Evolutionary conservation across 805 yeast genomes (phyloP).

Genomic region (Sugiyamaella lignohabitans): DNA sequence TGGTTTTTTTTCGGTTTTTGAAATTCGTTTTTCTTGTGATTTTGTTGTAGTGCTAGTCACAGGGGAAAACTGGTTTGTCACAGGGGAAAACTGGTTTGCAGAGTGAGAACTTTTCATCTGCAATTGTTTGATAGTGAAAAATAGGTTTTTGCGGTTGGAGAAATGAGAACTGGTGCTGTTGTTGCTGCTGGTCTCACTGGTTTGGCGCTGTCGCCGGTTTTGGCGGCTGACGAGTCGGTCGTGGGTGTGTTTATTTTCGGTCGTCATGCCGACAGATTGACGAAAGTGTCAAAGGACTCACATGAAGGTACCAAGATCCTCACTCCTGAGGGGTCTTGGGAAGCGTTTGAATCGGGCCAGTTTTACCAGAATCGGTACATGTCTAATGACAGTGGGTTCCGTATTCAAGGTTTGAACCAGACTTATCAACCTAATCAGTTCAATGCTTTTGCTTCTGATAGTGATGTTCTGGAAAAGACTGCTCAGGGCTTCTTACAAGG

Average conservation of each 20-base stretch:
- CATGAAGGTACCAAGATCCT: conserved; percentile 29
- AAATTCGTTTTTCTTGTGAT: too few relatives aligned
- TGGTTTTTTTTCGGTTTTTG: too few relatives aligned
- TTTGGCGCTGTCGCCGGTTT: neutral
- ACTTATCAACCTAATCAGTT: conserved; percentile 35
- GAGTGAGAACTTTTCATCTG: too few relatives aligned
- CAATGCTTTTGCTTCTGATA: conserved; percentile 34
- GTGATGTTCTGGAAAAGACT: conserved; percentile 36
- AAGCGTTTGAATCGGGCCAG: conserved; percentile 36
- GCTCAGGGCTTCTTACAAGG: conserved; percentile 44
- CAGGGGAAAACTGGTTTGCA: too few relatives aligned
- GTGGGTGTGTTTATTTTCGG: conserved; percentile 43
- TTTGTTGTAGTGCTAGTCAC: too few relatives aligned
- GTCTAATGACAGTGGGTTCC: conserved; percentile 28
- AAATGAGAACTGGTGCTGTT: too few relatives aligned
- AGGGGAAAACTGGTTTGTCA: too few relatives aligned
- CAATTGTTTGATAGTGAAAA: too few relatives aligned
- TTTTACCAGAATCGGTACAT: conserved; percentile 41
- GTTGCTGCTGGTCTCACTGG: too few relatives aligned
- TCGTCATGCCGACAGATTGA: conserved; percentile 45
- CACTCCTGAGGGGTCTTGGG: conserved; percentile 40
- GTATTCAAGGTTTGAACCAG: conserved; percentile 22
- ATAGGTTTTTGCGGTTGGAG: too few relatives aligned
- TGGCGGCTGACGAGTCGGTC: conserved; percentile 15
- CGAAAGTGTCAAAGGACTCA: conserved; percentile 24